These are phyloP conservation scores for Pseudozyma tsukubaensis DNA, from an alignment of 1,284 basidiomycete species.

Conservation along the genomic window DNA sequence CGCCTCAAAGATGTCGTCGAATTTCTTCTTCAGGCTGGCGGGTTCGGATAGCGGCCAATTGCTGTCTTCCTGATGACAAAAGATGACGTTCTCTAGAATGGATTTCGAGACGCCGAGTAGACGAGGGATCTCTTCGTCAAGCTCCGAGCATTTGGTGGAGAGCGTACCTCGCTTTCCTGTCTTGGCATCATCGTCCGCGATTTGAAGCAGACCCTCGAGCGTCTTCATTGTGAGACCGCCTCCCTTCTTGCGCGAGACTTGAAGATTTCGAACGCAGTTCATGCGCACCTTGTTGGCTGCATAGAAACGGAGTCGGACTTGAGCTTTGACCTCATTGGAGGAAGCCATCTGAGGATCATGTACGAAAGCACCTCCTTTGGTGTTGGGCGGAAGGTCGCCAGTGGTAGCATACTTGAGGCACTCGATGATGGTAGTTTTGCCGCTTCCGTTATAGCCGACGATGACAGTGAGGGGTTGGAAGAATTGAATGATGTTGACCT, in stretches of 20 bases:
- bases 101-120: slow-evolving; percentile 91
- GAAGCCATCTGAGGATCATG: slow-evolving; percentile 98
- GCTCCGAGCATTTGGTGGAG: slow-evolving; percentile 73
- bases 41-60: slow-evolving; percentile 98
- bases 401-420: slow-evolving; percentile 99
- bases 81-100: slow-evolving; percentile 98
- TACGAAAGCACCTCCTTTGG: slow-evolving; percentile 95
- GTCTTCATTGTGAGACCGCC: slow-evolving; percentile 93
- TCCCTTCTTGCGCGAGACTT: slow-evolving; percentile 83
- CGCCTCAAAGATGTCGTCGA: slow-evolving; percentile 99
- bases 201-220: slow-evolving; percentile 87
- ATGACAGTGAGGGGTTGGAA: slow-evolving; percentile 98
- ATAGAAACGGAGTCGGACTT: slow-evolving; percentile 92
- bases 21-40: slow-evolving; percentile 92
- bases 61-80: slow-evolving; percentile 99
- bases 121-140: slow-evolving; percentile 90
- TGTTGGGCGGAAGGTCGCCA: slow-evolving; percentile 96
- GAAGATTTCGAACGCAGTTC: slow-evolving; percentile 92
- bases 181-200: slow-evolving; percentile 77
- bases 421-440: slow-evolving; percentile 99
- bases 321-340: slow-evolving; percentile 97
- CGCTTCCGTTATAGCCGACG: slow-evolving; percentile 97
- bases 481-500: slow-evolving; percentile 94
- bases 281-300: slow-evolving; percentile 81
- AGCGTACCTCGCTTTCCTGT: slow-evolving; percentile 69